Percentiles rank a stretch among this genome's conserved stretches.
These are phyloP conservation scores for Colletotrichum tanaceti DNA, from an alignment of 2,329 filamentous ascomycete genomes.

Conservation along the genomic window DNA sequence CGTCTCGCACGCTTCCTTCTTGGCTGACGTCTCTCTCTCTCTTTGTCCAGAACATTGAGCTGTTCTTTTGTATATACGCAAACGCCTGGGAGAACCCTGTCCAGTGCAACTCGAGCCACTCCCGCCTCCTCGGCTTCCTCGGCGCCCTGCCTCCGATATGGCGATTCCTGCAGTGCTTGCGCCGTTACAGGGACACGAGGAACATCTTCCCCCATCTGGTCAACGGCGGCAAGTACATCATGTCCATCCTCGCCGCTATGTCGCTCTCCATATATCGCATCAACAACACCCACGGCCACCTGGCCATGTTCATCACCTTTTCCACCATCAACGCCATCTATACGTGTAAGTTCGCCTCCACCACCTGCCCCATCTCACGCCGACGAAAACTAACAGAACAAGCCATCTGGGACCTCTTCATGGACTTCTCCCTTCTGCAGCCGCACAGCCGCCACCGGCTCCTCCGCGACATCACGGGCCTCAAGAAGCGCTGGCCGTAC, in stretches of 20 bases:
- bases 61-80: slow-evolving; percentile 97
- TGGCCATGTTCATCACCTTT: slow-evolving; percentile 82
- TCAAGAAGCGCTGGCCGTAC: slow-evolving; percentile 84
- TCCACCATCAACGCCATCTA: slow-evolving; percentile 87
- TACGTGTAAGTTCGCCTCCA: slow-evolving; percentile 70
- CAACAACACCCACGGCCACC: slow-evolving; percentile 63
- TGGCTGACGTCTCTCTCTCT: slow-evolving; percentile 1
- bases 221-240: slow-evolving; percentile 91
- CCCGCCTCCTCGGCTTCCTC: slow-evolving; percentile 87
- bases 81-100: slow-evolving; percentile 77
- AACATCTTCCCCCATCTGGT: slow-evolving; percentile 93
- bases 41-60: slow-evolving; percentile 76
- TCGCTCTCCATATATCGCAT: slow-evolving; percentile 88
- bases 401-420: slow-evolving; percentile 92
- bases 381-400: slow-evolving; percentile 9
- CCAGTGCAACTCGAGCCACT: slow-evolving; percentile 88
- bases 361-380: not conserved
- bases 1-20: not conserved
- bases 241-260: slow-evolving; percentile 83
- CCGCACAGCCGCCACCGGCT: slow-evolving; percentile 73
- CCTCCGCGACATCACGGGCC: slow-evolving; percentile 82
- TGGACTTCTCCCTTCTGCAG: slow-evolving; percentile 96
- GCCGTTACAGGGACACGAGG: slow-evolving; percentile 86
- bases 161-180: slow-evolving; percentile 90
- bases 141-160: slow-evolving; percentile 85